These are phyloP conservation scores for Pseudonitzschia pungens DNA, from an alignment of 108 stramenopile genomes.

Conservation along the genomic window DNA sequence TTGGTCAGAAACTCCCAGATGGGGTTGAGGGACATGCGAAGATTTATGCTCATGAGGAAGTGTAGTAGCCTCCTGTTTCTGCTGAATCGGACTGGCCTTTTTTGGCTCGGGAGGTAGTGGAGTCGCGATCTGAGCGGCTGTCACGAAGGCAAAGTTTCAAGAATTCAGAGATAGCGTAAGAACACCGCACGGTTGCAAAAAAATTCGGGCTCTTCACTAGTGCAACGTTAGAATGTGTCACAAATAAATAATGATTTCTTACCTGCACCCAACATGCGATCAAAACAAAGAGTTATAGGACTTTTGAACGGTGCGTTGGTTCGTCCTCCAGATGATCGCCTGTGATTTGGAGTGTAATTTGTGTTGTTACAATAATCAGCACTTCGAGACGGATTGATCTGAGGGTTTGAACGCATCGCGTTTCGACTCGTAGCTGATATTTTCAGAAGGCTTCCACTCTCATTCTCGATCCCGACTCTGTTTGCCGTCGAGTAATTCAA, in stretches of 20 bases:
- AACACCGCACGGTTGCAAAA: too few relatives aligned
- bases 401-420: not conserved
- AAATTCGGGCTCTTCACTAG: too few relatives aligned
- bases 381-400: not conserved
- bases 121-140: conserved; percentile 10
- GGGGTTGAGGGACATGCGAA: not conserved
- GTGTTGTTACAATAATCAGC: not conserved
- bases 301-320: conserved; percentile 35
- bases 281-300: conserved; percentile 51
- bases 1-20: too few relatives aligned
- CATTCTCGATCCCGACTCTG: not conserved
- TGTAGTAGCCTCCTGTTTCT: not conserved
- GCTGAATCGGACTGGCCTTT: not conserved
- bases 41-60: not conserved
- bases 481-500: not conserved
- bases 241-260: conserved; percentile 18
- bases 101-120: conserved; percentile 13
- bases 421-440: not conserved
- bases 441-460: not conserved
- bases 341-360: conserved; percentile 10
- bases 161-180: not conserved
- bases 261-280: conserved; percentile 59
- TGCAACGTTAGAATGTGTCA: not conserved
- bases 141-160: not conserved
- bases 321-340: not conserved